Evolutionary conservation across 2,329 filamentous ascomycete genomes (phyloP).

Genomic region (Chaetomiaceae sp.): DNA sequence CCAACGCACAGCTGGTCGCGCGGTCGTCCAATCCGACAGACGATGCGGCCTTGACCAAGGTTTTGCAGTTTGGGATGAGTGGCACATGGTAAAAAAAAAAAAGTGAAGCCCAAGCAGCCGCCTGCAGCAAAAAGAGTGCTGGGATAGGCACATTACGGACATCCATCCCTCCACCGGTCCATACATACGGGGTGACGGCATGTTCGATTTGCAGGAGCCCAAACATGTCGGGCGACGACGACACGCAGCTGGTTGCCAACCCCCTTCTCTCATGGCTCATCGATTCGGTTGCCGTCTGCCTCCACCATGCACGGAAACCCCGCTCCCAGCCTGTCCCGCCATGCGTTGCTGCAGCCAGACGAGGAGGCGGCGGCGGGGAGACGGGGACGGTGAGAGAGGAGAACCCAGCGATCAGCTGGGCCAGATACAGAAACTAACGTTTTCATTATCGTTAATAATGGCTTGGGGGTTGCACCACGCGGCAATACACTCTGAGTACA

Average conservation of each 20-base stretch:
- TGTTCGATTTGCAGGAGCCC: neutral
- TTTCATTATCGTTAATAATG: too few relatives aligned
- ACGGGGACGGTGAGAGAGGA: neutral
- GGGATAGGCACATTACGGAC: too few relatives aligned
- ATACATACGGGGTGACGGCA: too few relatives aligned
- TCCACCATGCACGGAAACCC: constrained; percentile 5
- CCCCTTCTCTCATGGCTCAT: neutral
- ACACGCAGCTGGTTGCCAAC: neutral
- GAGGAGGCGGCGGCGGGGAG: neutral
- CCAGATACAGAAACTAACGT: too few relatives aligned
- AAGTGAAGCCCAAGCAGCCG: constrained; percentile 2
- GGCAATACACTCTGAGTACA: too few relatives aligned
- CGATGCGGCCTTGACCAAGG: constrained; percentile 8
- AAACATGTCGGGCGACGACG: constrained; percentile 2
- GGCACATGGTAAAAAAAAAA: neutral
- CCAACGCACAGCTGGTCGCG: neutral
- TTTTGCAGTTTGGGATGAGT: constrained; percentile 2
- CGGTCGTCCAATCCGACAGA: constrained; percentile 14
- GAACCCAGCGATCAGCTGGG: constrained; percentile 3
- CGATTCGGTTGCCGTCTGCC: constrained; percentile 1
- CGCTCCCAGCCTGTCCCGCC: constrained; percentile 1
- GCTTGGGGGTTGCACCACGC: neutral
- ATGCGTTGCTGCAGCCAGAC: neutral
- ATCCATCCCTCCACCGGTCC: neutral
- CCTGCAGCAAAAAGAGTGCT: neutral